Evolutionary conservation across 2,329 filamentous ascomycete species (phyloP).

Genomic region (Aspergillus sojae): DNA sequence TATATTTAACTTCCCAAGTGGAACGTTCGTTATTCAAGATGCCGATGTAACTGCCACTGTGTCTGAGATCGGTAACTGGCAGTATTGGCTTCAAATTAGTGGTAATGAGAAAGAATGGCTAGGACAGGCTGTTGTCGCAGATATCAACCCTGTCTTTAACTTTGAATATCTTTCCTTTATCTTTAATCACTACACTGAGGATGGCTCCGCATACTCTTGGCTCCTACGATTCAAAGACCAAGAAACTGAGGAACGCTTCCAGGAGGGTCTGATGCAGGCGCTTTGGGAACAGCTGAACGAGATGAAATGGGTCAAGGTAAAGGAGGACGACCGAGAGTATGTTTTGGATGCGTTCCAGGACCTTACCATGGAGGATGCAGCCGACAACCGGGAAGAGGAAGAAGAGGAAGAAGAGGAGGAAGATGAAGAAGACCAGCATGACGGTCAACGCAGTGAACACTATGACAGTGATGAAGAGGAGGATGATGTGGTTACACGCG

Average conservation of each 20-base stretch:
- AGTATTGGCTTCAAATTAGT: slow-evolving; percentile 91
- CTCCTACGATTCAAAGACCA: slow-evolving; percentile 88
- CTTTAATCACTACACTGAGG: slow-evolving; percentile 91
- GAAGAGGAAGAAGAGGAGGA: slow-evolving; percentile 60
- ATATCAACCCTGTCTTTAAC: slow-evolving; percentile 98
- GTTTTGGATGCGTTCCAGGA: slow-evolving; percentile 95
- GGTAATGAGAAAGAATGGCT: slow-evolving; percentile 80
- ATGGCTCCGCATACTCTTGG: slow-evolving; percentile 94
- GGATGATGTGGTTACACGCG: slow-evolving; percentile 68
- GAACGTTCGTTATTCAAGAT: slow-evolving; percentile 82
- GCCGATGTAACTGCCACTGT: slow-evolving; percentile 75
- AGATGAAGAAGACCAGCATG: slow-evolving; percentile 65
- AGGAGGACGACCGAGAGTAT: slow-evolving; percentile 91
- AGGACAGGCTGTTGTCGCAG: slow-evolving; percentile 79
- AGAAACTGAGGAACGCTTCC: slow-evolving; percentile 78
- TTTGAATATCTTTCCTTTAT: slow-evolving; percentile 99
- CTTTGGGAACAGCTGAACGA: slow-evolving; percentile 96
- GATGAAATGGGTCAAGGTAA: slow-evolving; percentile 89
- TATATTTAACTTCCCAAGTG: slow-evolving; percentile 86
- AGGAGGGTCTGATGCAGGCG: slow-evolving; percentile 91
- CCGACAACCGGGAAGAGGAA: slow-evolving; percentile 55
- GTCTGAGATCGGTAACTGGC: slow-evolving; percentile 84
- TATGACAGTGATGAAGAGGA: slow-evolving; percentile 79
- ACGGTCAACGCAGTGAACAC: slow-evolving; percentile 69
- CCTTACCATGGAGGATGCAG: slow-evolving; percentile 81